Conservation (phyloP, 257 asterid genomes). For the Salvia hispanica region DNA sequence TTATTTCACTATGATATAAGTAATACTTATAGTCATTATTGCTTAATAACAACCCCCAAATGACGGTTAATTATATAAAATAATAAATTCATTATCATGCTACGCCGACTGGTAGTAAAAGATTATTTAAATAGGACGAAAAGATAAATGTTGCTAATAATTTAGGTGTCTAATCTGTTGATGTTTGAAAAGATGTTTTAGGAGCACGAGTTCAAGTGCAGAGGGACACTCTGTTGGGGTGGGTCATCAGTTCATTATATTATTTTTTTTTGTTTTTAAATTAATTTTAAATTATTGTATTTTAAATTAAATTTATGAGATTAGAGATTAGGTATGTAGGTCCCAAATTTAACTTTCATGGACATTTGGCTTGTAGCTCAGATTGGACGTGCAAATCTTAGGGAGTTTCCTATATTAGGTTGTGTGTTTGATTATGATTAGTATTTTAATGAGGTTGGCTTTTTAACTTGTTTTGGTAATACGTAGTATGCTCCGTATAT, state of each 20-base stretch:
- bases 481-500: too few species aligned
- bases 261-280: not conserved
- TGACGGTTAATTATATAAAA: too few species aligned
- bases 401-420: too few species aligned
- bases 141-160: not conserved
- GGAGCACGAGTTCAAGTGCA: not conserved
- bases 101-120: too few species aligned
- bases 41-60: not conserved
- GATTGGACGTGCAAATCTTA: not conserved
- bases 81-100: too few species aligned
- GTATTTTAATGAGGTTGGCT: too few species aligned
- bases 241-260: not conserved
- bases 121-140: too few species aligned
- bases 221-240: not conserved
- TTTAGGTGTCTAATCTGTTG: not conserved
- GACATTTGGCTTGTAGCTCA: slow-evolving; percentile 15
- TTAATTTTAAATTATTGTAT: not conserved
- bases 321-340: slow-evolving; percentile 4
- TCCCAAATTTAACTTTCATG: not conserved
- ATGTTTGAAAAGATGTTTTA: slow-evolving; percentile 13
- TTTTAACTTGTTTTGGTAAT: too few species aligned
- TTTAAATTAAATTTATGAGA: not conserved
- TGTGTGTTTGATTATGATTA: too few species aligned
- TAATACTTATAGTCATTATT: not conserved
- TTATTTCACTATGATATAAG: not conserved